Base-by-base conservation (phyloP, 768 basidiomycete species). In the Daedalea quercina region DNA sequence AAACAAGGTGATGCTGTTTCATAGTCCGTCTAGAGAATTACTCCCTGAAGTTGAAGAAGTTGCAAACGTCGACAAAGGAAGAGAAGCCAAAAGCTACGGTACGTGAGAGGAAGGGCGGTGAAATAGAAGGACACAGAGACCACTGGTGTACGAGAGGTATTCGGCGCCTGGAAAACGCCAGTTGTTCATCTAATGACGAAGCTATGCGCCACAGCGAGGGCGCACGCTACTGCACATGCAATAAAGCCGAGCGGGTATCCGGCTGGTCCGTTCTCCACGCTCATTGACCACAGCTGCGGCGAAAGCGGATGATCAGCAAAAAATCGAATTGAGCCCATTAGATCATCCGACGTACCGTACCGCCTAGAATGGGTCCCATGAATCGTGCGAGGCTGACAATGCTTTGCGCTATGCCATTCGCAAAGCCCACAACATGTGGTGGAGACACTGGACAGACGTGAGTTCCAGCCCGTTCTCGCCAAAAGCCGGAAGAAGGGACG, bases 341-440 rank as follows among this genome's bases (percentile, higher is more conserved):
- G 23, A 11, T 23, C 24, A 33, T 40, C 40, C 31, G 25, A 72
- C 82, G 64, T 64, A 91, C 90, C 65, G 84, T 87, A 42, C 90
- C 90, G 44, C 90, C 90, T 17, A 91, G 73, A 37, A 92, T 80
- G 20, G 94, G 92, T 20, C 92, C 96, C 34, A 91, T 63, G 71
- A 94, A 96, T 37, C 96, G 81, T 3, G 94, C 91, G 23, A 95
- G 81, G 57, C 91, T 94, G 57, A 95, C 94, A 28, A 92, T 88
- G 63, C 91, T 94, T 69, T 99, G 96, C 0, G 94, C 96, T 20
- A 95, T 82, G 17, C 95, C 96, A 64, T 98, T 99, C 9, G 95
- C 91, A 54, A 91, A 82, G 7, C 93, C 91, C 37, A 98, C 82
- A 8, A 91, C 83, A 35, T 78, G 77, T 1, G 94, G 92, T 1